Conservation (phyloP, 495 filamentous ascomycete species). For the Thermothielavioides terrestris region DNA sequence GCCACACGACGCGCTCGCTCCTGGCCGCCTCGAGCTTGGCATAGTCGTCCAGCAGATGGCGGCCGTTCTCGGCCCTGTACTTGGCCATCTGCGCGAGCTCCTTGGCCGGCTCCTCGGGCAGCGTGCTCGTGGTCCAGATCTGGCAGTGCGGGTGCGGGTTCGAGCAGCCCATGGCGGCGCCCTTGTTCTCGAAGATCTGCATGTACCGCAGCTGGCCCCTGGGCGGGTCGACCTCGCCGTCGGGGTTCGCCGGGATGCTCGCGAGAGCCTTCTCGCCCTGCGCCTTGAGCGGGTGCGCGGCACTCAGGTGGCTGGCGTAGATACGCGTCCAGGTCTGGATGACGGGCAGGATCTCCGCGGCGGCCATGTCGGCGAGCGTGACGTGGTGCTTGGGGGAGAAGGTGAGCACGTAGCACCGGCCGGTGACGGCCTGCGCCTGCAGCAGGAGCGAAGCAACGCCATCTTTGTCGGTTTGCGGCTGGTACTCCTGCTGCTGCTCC, state of each 20-base stretch:
- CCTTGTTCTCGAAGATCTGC: conserved; percentile 99
- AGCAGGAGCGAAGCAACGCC: conserved; percentile 73
- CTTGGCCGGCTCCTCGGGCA: conserved; percentile 77
- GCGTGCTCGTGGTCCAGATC: conserved; percentile 82
- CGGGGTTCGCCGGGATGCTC: conserved; percentile 32
- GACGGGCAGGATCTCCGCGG: conserved; percentile 61
- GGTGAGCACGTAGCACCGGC: conserved; percentile 95
- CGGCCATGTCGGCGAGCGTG: conserved; percentile 77
- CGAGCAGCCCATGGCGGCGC: conserved; percentile 95
- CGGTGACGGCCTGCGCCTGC: conserved; percentile 74
- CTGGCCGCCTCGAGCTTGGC: conserved; percentile 73
- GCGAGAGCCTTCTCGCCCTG: conserved; percentile 25
- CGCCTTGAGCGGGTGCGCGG: conserved; percentile 54
- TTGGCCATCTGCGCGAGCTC: conserved; percentile 70
- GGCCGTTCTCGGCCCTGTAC: conserved; percentile 62
- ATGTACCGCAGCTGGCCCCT: conserved; percentile 82
- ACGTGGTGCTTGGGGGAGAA: conserved; percentile 86
- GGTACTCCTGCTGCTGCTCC: conserved; percentile 64
- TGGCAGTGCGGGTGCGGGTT: conserved; percentile 98
- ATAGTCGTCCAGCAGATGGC: conserved; percentile 80
- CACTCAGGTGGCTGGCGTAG: conserved; percentile 72
- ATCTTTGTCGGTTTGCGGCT: conserved; percentile 24
- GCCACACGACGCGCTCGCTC: conserved; percentile 74
- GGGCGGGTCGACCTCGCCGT: conserved; percentile 42
- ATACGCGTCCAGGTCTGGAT: conserved; percentile 82